phyloP scores from a whole-genome alignment of 345 rosid genomes.

The Gynandropsis gynandra region DNA sequence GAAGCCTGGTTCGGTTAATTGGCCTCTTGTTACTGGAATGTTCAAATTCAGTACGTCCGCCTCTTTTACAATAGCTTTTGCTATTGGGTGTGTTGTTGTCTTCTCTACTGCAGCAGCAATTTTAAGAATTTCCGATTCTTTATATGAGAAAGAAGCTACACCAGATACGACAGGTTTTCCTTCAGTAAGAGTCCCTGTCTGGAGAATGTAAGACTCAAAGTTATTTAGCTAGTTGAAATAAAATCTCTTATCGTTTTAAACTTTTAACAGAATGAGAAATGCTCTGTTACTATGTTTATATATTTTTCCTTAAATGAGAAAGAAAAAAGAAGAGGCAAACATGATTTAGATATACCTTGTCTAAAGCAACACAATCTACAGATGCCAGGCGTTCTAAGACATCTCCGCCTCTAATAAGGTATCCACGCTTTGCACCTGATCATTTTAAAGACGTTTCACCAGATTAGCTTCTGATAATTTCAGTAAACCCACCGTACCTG shows the following conservation, averaged over 20 bases:
- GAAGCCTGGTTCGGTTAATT: slow-evolving; percentile 83
- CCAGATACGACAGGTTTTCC: slow-evolving; percentile 78
- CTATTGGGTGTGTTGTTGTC: slow-evolving; percentile 86
- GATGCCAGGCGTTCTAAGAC: slow-evolving; percentile 85
- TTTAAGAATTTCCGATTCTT: slow-evolving; percentile 66
- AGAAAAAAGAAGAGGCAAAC: slow-evolving; percentile 13
- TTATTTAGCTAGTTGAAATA: slow-evolving; percentile 2
- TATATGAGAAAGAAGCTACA: slow-evolving; percentile 49
- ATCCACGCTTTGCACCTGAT: slow-evolving; percentile 91
- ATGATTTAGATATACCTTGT: slow-evolving; percentile 53
- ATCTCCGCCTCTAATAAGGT: slow-evolving; percentile 95
- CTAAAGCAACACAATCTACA: slow-evolving; percentile 68
- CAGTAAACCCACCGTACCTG: neutral
- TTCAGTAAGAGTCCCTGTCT: slow-evolving; percentile 97
- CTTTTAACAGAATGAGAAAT: no score
- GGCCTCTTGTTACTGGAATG: slow-evolving; percentile 78
- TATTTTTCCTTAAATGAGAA: slow-evolving; percentile 5
- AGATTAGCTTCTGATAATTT: slow-evolving; percentile 15
- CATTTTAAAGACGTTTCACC: slow-evolving; percentile 22
- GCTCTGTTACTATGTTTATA: neutral
- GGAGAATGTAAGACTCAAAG: slow-evolving; percentile 17
- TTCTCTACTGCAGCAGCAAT: slow-evolving; percentile 94
- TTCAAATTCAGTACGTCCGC: slow-evolving; percentile 54
- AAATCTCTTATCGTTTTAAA: slow-evolving; percentile 1
- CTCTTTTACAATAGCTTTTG: slow-evolving; percentile 65